Evolutionary conservation across 73 alveolate genomes (phyloP), one percentile per base, ranked within the genome.

Genomic region (Breviolum minutum): DNA sequence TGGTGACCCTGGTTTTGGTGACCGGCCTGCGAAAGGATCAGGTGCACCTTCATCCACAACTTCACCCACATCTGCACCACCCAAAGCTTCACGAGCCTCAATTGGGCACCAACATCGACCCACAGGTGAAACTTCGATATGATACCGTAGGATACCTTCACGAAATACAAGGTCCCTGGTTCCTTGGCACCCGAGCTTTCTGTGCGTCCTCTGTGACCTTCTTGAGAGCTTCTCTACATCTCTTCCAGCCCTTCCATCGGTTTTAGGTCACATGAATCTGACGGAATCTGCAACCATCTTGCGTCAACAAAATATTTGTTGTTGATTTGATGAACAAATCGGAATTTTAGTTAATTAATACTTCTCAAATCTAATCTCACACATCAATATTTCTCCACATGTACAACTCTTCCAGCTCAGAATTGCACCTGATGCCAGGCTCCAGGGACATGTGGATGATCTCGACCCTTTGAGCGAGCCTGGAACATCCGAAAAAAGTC

Each of bases 381-480:
- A 17, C 17, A 17, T 66, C 74, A 66, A 17, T 66, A 11, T 17
- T 17, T 66, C 24, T 66, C 17, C 24, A 17, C 24, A 17, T 17
- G 11, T 66, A 11, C 74, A 66, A 11, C 11, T 66, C 74, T 66
- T 66, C 74, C 74, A 66, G 24, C 74, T 17, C 74, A 11, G 74
- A 66, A 66, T 17, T 8, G 64, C 63, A 70, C 95, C 96, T 89
- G 96, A 26, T 89, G 96, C 96, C 96, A 89, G 61, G 96, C 86
- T 32, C 96, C 96, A 0, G 96, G 96, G 24, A 89, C 96, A 17
- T 89, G 96, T 12, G 96, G 96, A 70, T 89, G 96, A 30, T 89
- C 96, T 40, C 96, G 86, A 17, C 96, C 96, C 69, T 89, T 89
- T 69, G 96, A 89, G 62, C 96, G 96, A n/a, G 96, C 96, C 96